Evolutionary conservation across 1,284 basidiomycete species (phyloP), one percentile per base, ranked within the genome.

Genomic region (Pseudomicrostroma phylloplanum): DNA sequence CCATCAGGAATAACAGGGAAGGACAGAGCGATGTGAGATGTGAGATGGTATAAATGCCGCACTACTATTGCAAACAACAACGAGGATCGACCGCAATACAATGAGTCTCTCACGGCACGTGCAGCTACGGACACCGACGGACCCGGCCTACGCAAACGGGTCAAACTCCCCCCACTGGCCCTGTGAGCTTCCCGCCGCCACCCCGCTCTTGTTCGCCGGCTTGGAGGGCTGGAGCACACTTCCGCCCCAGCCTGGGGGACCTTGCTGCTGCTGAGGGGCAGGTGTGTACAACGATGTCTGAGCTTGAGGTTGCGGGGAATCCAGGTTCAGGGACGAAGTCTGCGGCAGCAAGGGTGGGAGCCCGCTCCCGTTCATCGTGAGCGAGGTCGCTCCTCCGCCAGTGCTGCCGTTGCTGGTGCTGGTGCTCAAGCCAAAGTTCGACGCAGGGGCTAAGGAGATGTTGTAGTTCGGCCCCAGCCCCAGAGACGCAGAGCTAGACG

Each of bases 381-480:
- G 41, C 7, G 61, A n/a, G 13, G 17, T 19, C 7, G 43, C 55
- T 13, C 40, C 53, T 1, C 36, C 42, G 39, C 40, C 19, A 41
- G 8, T 25, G 55, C 21, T 39, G 25, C 25, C 55, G 55, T 26
- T 30, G 55, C 26, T 39, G 15, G 55, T 13, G 36, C n/a, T 36
- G 11, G 55, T 17, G 36, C 21, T 12, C 17, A 3, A 9, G 1
- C 48, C 58, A 59, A 55, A 55, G 51, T n/a, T 49, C 13, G 51
- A 59, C 8, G 71, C 68, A 7, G 69, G 67, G 2, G 67, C 49
- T 0, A 72, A 60, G 15, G 58, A 56, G 66, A 74, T 67, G 61
- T 69, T 74, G 64, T 74, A 74, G 48, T 74, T 74, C n/a, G 72
- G 66, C 1, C 67, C 72, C 13, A 42, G 51, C 1, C 53, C 59